Evolutionary conservation across 371 early-diverging fungal species (phyloP), one percentile per base, ranked within the genome.

Genomic region (Lichtheimia ornata): DNA sequence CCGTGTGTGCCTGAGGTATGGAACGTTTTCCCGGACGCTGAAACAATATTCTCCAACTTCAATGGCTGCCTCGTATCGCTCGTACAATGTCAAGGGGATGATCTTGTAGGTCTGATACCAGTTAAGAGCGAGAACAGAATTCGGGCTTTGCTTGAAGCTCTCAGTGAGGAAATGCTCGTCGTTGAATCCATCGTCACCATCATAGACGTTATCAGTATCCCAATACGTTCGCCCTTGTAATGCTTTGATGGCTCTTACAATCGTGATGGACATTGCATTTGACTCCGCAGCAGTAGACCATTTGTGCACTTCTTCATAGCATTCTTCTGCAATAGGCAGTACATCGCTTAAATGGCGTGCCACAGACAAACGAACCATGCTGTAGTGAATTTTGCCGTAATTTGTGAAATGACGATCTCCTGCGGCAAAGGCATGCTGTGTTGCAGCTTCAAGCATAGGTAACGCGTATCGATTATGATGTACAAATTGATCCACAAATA

Each of bases 131-230:
- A 79, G 66, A 30, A 54, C 41, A 1, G 69, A 59, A 40, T 70
- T 74, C 0, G 69, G 35, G 27, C 71, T 74, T 14, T 66, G 68
- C 13, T 71, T 63, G 55, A 56, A 61, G n/a, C 71, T 76, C 50
- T 76, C 77, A 4, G 43, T 25, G 9, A 79, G 62, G 61, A 74
- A 79, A 28, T 74, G 72, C 0, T 45, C 59, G 43, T 79, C 75
- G 51, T 67, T 71, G 41, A 74, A 79, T 2, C 74, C 77, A 62
- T 79, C 80, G 25, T 79, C 75, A 11, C 76, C 74, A 27, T 79
- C 70, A 66, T 74, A 76, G 1, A 79, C 65, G 4, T 67, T 49
- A 0, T 72, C 41, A 22, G 61, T 54, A 2, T 62, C 30, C 11
- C 49, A 58, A 28, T 61, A 74, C 0, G 80, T 74, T 35, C 72